These are phyloP conservation scores for Penstemon davidsonii DNA, from an alignment of 257 asterid species.

Conservation along the genomic window DNA sequence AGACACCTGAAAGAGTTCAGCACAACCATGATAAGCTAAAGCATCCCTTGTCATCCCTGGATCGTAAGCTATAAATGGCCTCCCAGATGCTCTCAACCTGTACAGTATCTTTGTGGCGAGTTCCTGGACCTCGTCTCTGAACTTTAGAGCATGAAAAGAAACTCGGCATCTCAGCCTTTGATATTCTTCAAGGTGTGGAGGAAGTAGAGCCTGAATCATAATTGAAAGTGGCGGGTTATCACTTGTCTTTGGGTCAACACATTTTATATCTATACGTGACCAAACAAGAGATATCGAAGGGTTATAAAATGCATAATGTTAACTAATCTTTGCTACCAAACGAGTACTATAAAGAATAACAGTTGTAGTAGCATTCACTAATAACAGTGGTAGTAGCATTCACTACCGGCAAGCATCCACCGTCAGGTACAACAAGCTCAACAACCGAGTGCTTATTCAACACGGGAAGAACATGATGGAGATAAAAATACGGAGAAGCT, in stretches of 20 bases:
- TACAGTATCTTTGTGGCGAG: slow-evolving; percentile 80
- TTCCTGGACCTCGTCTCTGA: slow-evolving; percentile 87
- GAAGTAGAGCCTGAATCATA: slow-evolving; percentile 66
- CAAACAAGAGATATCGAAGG: neutral
- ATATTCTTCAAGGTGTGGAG: slow-evolving; percentile 75
- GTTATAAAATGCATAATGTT: neutral
- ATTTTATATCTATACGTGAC: neutral
- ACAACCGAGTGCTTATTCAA: slow-evolving; percentile 81
- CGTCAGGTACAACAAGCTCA: slow-evolving; percentile 87
- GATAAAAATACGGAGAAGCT: slow-evolving; percentile 77
- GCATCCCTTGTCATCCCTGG: slow-evolving; percentile 98
- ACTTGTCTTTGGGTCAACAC: neutral
- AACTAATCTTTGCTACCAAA: too few relatives aligned
- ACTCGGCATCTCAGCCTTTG: slow-evolving; percentile 96
- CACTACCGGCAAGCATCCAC: slow-evolving; percentile 95
- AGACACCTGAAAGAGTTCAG: slow-evolving; percentile 94
- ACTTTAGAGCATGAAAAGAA: slow-evolving; percentile 80
- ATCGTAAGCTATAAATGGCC: slow-evolving; percentile 91
- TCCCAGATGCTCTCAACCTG: slow-evolving; percentile 76
- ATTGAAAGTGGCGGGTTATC: too few relatives aligned
- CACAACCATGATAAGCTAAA: slow-evolving; percentile 93
- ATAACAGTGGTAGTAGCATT: neutral
- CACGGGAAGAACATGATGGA: slow-evolving; percentile 86
- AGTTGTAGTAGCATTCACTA: slow-evolving; percentile 20
- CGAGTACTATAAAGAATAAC: too few relatives aligned